phyloP scores from a whole-genome alignment of 2,329 filamentous ascomycete genomes.

The Fusarium heterosporum region DNA sequence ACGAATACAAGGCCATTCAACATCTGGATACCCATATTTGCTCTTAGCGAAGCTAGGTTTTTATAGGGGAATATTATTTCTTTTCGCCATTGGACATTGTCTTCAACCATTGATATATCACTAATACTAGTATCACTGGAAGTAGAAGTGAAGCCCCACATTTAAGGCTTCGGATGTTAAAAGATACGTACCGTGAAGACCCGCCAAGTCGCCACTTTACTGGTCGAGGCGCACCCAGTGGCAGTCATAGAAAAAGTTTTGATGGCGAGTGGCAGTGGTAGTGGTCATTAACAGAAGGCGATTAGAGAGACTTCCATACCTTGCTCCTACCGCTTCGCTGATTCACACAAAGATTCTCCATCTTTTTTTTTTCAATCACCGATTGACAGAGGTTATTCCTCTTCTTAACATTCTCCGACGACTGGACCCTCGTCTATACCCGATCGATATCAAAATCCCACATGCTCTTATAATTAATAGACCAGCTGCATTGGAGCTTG shows the following conservation, averaged over 20 bases:
- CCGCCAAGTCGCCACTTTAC: constrained; percentile 27
- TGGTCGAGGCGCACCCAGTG: constrained; percentile 23
- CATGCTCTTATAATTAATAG: constrained; percentile 1
- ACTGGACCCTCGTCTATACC: background rate
- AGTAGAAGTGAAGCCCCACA: constrained; percentile 9
- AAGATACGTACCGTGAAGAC: constrained; percentile 20
- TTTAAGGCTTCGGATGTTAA: constrained; percentile 1
- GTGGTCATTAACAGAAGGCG: constrained; percentile 3
- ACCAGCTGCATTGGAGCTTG: constrained; percentile 12
- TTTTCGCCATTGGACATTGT: background rate
- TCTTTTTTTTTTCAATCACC: constrained; percentile 24
- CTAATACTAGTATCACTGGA: background rate
- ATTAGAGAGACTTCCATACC: constrained; percentile 12
- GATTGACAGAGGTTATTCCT: constrained; percentile 13
- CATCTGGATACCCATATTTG: background rate
- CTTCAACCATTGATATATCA: background rate
- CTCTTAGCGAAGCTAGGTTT: background rate
- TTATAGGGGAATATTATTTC: background rate
- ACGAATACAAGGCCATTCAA: constrained; percentile 17
- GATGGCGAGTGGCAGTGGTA: constrained; percentile 7
- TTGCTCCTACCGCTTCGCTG: constrained; percentile 23
- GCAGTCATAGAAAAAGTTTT: constrained; percentile 35
- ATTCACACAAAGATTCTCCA: constrained; percentile 39
- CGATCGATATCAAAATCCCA: background rate
- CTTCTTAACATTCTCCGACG: constrained; percentile 7